These are phyloP conservation scores for Neocallimastix lanati DNA, from an alignment of 192 early-diverging fungal genomes.

Conservation along the genomic window DNA sequence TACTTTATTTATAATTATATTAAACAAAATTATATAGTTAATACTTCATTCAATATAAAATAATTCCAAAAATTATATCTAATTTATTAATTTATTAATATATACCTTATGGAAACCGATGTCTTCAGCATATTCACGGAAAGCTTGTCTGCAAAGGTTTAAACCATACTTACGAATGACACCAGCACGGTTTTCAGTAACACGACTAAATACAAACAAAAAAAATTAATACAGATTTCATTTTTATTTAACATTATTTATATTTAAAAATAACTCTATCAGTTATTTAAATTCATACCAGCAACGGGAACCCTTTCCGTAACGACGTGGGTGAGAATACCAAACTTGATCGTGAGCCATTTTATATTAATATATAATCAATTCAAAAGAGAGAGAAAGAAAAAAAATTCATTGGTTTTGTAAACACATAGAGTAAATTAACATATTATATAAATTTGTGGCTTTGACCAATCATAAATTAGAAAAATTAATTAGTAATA, in stretches of 20 bases:
- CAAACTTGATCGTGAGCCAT: constrained; percentile 96
- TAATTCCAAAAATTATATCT: too few species aligned
- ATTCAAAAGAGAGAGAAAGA: background rate
- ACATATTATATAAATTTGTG: background rate
- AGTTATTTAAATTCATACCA: too few species aligned
- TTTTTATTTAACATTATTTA: too few species aligned
- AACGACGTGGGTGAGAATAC: constrained; percentile 90
- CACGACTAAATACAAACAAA: too few species aligned
- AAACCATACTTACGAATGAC: constrained; percentile 99
- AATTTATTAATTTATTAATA: too few species aligned
- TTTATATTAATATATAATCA: constrained; percentile 17
- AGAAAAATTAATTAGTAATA: too few species aligned
- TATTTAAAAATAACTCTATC: too few species aligned
- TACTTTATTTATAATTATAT: too few species aligned
- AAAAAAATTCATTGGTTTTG: background rate
- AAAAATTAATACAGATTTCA: too few species aligned
- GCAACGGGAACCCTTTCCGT: constrained; percentile 95
- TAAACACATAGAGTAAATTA: too few species aligned
- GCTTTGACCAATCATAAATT: background rate
- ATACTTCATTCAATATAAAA: too few species aligned
- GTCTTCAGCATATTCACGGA: constrained; percentile 94
- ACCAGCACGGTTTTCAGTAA: constrained; percentile 97
- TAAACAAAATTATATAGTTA: too few species aligned
- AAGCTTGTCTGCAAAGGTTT: constrained; percentile 99
- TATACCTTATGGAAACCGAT: constrained; percentile 99